These are phyloP conservation scores for Chamaenerion angustifolium DNA, from an alignment of 345 rosid species.

Conservation along the genomic window DNA sequence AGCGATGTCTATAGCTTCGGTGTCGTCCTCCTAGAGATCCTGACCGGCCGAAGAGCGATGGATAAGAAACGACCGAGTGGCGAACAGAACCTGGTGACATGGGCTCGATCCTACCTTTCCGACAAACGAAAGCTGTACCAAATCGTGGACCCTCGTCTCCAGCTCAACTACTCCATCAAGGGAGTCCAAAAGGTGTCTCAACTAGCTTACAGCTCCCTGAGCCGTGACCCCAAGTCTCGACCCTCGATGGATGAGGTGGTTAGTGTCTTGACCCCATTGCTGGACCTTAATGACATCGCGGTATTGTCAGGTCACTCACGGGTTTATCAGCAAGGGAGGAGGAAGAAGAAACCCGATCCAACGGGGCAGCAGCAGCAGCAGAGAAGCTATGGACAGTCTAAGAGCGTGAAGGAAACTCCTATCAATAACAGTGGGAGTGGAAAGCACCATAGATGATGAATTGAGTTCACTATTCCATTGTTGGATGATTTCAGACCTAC, in stretches of 20 bases:
- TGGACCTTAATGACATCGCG: constrained; percentile 51
- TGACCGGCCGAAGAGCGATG: constrained; percentile 93
- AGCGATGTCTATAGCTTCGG: constrained; percentile 96
- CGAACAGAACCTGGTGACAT: constrained; percentile 74
- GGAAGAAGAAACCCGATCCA: constrained; percentile 46
- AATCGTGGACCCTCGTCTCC: constrained; percentile 74
- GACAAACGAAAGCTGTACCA: constrained; percentile 72
- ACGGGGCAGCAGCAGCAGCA: constrained; percentile 24
- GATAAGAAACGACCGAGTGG: constrained; percentile 87
- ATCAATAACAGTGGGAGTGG: constrained; percentile 20
- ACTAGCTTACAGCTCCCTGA: constrained; percentile 52
- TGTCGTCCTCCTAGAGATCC: constrained; percentile 81
- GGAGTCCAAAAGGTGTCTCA: constrained; percentile 66
- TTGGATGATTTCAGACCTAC: not conserved
- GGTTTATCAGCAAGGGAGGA: constrained; percentile 47
- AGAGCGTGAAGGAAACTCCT: constrained; percentile 39
- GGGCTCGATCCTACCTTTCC: constrained; percentile 79
- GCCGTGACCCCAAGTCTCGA: constrained; percentile 55
- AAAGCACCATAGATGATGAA: constrained; percentile 28
- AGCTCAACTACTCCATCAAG: constrained; percentile 73
- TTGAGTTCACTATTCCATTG: not conserved
- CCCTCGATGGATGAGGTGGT: constrained; percentile 64
- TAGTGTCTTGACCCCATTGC: constrained; percentile 49
- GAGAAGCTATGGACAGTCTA: constrained; percentile 18
- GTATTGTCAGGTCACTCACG: constrained; percentile 49